A percentile compares a stretch with the other conserved stretches of the same genome.
Evolutionary conservation across 108 stramenopile species (phyloP).

Genomic region (Stephanodiscus triporus): DNA sequence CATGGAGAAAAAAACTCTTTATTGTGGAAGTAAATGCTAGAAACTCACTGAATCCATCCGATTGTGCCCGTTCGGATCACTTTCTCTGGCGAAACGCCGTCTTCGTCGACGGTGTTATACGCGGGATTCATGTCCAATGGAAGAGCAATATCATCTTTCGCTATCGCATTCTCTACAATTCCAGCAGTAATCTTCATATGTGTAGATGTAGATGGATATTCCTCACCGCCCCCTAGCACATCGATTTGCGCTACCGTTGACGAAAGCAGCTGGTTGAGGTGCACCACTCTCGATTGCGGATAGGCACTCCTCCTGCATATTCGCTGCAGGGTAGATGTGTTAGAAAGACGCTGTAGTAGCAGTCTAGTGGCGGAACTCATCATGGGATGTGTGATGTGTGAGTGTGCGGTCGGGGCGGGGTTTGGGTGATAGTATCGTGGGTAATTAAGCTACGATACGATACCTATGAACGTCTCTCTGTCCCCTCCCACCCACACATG

Average conservation of each 20-base stretch:
- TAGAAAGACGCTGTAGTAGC: not conserved
- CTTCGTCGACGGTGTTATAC: not conserved
- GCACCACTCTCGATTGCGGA: not conserved
- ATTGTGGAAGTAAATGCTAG: not conserved
- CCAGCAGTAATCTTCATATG: not conserved
- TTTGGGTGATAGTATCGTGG: too few relatives aligned
- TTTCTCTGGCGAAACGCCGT: not conserved
- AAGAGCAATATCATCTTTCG: not conserved
- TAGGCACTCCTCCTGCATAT: not conserved
- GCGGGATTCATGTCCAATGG: not conserved
- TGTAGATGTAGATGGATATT: not conserved
- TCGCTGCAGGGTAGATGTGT: not conserved
- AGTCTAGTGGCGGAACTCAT: conserved; percentile 1
- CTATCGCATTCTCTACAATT: not conserved
- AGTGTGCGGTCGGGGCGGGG: too few relatives aligned
- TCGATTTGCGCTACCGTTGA: not conserved
- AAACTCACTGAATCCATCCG: conserved; percentile 1
- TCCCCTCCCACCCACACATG: too few relatives aligned
- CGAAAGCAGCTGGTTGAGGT: not conserved
- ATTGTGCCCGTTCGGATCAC: conserved; percentile 12
- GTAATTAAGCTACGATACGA: too few relatives aligned
- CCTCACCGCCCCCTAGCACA: not conserved
- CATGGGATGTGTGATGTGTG: not conserved
- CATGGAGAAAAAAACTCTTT: not conserved
- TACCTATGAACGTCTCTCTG: too few relatives aligned